Percentiles rank a stretch among this genome's conserved stretches.
phyloP scores from a whole-genome alignment of 805 yeast genomes.

The Starmerella davenportii region DNA sequence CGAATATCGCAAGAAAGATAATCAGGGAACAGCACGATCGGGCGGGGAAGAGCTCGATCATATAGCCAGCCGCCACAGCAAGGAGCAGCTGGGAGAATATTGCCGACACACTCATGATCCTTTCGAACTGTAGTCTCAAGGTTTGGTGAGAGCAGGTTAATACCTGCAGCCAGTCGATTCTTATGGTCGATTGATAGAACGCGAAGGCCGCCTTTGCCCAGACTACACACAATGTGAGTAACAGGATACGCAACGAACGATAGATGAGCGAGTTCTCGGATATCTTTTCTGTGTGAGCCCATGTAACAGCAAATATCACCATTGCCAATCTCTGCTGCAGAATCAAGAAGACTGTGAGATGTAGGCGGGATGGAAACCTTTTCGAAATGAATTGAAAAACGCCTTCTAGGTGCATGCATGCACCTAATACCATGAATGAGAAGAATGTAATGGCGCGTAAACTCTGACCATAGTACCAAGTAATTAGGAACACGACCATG shows the following conservation, averaged over 20 bases:
- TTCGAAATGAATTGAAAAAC: constrained; percentile 1
- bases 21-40: constrained; percentile 3
- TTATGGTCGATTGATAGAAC: constrained; percentile 9
- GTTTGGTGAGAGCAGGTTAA: constrained; percentile 16
- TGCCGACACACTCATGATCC: constrained; percentile 8
- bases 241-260: background rate
- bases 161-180: constrained; percentile 17
- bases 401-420: constrained; percentile 3
- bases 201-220: constrained; percentile 6
- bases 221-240: background rate
- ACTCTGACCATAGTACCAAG: constrained; percentile 3
- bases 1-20: constrained; percentile 4
- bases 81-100: constrained; percentile 5
- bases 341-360: constrained; percentile 3
- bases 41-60: constrained; percentile 4
- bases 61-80: constrained; percentile 9
- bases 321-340: constrained; percentile 7
- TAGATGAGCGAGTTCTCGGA: background rate
- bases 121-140: constrained; percentile 8
- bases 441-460: constrained; percentile 12
- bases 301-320: constrained; percentile 2
- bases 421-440: constrained; percentile 6
- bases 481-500: constrained; percentile 9
- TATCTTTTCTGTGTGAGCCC: background rate
- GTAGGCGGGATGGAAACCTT: constrained; percentile 8